Evolutionary conservation across 1,139 yeast genomes (phyloP), one percentile per base, ranked within the genome.

Genomic region (Blastobotrys petasosporus): DNA sequence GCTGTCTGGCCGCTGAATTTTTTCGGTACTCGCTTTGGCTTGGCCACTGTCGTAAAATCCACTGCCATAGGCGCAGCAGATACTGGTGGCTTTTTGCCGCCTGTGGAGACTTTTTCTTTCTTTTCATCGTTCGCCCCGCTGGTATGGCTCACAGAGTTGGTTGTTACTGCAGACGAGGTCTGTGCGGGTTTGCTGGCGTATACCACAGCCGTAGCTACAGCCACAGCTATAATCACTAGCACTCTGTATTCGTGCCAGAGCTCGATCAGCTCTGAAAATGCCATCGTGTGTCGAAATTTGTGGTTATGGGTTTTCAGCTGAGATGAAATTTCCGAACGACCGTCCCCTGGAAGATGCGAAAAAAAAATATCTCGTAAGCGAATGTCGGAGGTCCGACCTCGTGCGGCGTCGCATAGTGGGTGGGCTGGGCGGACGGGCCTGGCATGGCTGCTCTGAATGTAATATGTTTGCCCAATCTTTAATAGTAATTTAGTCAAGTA

Each of bases 31-130:
- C 50, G 52, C 37, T 39, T 50, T 44, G 47, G 52, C 33, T 39
- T 52, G 41, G 54, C 63, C 17, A 66, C 52, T 8, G 69, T 57
- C 1, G 76, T 73, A 57, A 71, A 72, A 51, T 73, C 76, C 16
- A 71, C 65, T 3, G 75, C 49, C 46, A 51, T 4, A n/a, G 45
- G 44, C 28, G 40, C 28, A 9, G 36, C 30, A 31, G 28, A 4
- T 40, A 35, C 13, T 41, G 32, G 13, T 29, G 36, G 11, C 39
- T 39, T 10, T 37, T 36, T 7, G 13, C 29, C n/a, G n/a, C 34
- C 28, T 39, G 13, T 39, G 32, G 35, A 16, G n/a, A 13, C 30
- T 12, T 13, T 30, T n/a, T 34, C 16, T 11, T n/a, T n/a, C 29
- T 37, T 37, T 37, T 42, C 34, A 20, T 9, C 39, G 9, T 12